Evolutionary conservation across 106 monocot genomes (phyloP).

Genomic region (Allium fistulosum): DNA sequence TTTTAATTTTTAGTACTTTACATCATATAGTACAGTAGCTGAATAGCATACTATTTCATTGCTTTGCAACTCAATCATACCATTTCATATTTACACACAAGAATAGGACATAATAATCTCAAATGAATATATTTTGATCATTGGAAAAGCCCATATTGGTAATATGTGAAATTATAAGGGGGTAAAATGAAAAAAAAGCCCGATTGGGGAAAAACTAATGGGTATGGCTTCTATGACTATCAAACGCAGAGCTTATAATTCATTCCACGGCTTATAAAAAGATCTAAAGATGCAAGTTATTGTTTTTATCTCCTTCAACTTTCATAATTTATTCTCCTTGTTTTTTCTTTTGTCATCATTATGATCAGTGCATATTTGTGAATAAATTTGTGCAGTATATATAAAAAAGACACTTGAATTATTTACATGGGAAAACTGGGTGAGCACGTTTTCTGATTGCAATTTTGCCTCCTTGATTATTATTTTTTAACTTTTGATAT

Average conservation of each 20-base stretch:
- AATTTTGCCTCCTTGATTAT: background rate
- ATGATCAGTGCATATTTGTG: conserved; percentile 8
- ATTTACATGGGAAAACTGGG: background rate
- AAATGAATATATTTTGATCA: no score
- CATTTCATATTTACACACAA: no score
- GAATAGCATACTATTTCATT: no score
- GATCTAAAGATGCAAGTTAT: conserved; percentile 7
- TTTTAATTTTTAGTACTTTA: no score
- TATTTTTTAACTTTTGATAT: conserved; percentile 3
- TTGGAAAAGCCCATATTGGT: no score
- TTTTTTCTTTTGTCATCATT: conserved; percentile 13
- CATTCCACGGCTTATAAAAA: conserved; percentile 3
- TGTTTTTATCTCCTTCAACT: background rate
- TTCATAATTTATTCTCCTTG: conserved; percentile 12
- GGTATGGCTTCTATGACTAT: no score
- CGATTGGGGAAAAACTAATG: no score
- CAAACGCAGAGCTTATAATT: background rate
- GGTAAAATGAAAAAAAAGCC: no score
- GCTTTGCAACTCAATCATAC: no score
- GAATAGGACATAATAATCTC: no score
- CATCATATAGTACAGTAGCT: no score
- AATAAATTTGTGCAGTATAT: conserved; percentile 6
- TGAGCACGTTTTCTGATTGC: conserved; percentile 2
- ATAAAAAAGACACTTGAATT: conserved; percentile 6
- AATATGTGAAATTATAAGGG: no score